Conservation (phyloP, 345 rosid genomes). For the Jatropha curcas region DNA sequence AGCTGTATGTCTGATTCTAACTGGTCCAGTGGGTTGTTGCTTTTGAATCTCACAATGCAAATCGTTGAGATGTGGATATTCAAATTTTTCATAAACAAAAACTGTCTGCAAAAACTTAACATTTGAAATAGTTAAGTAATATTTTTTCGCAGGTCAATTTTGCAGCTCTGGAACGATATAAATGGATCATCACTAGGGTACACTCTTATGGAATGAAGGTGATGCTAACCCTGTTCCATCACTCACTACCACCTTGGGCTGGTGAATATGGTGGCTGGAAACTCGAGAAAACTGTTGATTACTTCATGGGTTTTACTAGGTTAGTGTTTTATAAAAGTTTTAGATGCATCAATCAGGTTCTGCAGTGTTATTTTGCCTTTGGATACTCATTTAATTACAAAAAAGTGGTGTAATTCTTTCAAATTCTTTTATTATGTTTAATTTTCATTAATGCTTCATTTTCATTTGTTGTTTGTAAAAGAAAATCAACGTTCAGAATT, state of each 20-base stretch:
- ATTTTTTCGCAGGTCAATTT: constrained; percentile 61
- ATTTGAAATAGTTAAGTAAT: background rate
- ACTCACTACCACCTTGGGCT: constrained; percentile 96
- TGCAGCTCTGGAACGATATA: constrained; percentile 86
- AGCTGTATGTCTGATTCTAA: constrained; percentile 51
- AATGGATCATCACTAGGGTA: constrained; percentile 79
- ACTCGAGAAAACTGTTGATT: constrained; percentile 85
- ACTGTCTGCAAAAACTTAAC: background rate
- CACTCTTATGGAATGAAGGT: constrained; percentile 89
- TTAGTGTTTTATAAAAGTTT: constrained; percentile 25
- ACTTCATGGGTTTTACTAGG: constrained; percentile 87
- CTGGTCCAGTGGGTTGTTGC: constrained; percentile 13
- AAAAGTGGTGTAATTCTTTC: too few relatives aligned
- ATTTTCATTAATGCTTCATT: background rate
- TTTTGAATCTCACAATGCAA: constrained; percentile 18
- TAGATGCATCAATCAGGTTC: background rate
- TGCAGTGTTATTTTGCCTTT: constrained; percentile 9
- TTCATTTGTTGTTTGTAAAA: background rate
- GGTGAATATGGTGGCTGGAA: constrained; percentile 98
- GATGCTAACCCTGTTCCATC: constrained; percentile 95
- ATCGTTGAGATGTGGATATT: constrained; percentile 11
- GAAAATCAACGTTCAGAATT: background rate
- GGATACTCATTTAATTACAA: background rate
- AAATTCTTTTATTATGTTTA: background rate
- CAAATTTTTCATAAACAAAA: background rate